Conservation (phyloP, 176 grass and related monocot species). For the Sorghum bicolor region DNA sequence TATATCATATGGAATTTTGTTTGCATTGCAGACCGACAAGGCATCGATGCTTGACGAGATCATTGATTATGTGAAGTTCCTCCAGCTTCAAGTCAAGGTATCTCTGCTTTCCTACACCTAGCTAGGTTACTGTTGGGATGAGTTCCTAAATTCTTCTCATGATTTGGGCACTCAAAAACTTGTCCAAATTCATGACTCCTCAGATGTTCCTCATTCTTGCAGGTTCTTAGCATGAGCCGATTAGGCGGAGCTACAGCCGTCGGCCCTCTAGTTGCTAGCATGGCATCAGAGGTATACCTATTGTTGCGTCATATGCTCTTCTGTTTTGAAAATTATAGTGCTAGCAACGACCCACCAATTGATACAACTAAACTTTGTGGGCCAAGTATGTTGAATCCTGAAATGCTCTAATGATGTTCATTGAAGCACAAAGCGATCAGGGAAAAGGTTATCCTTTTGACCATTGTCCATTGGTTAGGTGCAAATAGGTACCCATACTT, state of each 20-base stretch:
- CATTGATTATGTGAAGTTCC: conserved; percentile 99
- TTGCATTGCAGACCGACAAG: conserved; percentile 95
- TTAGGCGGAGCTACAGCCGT: conserved; percentile 79
- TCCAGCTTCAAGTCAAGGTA: conserved; percentile 99
- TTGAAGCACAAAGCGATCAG: conserved; percentile 3
- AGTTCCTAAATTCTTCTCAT: not conserved
- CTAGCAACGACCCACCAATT: not conserved
- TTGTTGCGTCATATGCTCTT: conserved; percentile 17
- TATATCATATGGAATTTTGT: conserved; percentile 32
- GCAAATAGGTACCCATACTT: conserved; percentile 29
- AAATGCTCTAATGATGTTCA: conserved; percentile 26
- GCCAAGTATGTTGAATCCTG: conserved; percentile 17
- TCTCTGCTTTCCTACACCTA: conserved; percentile 5
- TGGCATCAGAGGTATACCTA: conserved; percentile 83
- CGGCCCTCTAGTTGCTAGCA: conserved; percentile 61
- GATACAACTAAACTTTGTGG: conserved; percentile 7
- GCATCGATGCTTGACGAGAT: conserved; percentile 98
- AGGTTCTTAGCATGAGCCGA: conserved; percentile 97
- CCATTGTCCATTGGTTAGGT: conserved; percentile 33
- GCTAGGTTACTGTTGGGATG: not conserved
- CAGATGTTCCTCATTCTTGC: not conserved
- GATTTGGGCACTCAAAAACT: not conserved
- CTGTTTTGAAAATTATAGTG: conserved; percentile 8
- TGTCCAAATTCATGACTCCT: not conserved
- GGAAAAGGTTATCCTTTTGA: conserved; percentile 28